Conservation (phyloP, 2,329 filamentous ascomycete species). For the Juglanconis sp. region DNA sequence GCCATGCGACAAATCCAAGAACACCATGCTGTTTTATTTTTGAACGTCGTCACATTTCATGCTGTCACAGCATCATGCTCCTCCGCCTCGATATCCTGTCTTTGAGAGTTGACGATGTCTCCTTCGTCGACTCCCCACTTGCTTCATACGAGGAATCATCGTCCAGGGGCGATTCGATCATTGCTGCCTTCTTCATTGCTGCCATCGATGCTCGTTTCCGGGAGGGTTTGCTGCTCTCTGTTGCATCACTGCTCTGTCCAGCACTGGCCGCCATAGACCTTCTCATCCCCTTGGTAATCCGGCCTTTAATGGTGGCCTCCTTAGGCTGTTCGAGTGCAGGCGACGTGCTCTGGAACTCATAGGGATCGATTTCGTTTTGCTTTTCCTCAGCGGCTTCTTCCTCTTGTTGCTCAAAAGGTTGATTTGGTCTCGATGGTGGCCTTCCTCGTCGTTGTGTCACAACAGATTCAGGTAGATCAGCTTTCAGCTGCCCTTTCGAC, state of each 20-base stretch:
- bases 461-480: constrained; percentile 30
- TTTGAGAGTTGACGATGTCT: constrained; percentile 10
- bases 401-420: constrained; percentile 6
- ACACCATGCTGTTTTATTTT: neutral
- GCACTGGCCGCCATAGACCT: constrained; percentile 24
- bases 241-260: constrained; percentile 11
- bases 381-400: neutral
- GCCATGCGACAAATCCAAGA: neutral
- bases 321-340: constrained; percentile 27
- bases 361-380: constrained; percentile 39
- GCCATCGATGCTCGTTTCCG: constrained; percentile 44
- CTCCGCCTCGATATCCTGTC: constrained; percentile 44
- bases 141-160: constrained; percentile 27
- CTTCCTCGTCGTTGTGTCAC: constrained; percentile 40
- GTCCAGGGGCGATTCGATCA: constrained; percentile 27
- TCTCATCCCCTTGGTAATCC: constrained; percentile 26
- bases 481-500: constrained; percentile 31
- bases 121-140: constrained; percentile 25
- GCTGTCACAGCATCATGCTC: constrained; percentile 52
- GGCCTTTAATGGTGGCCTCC: constrained; percentile 23
- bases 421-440: constrained; percentile 28
- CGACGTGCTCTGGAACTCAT: constrained; percentile 52
- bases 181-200: constrained; percentile 31
- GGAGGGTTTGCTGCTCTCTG: constrained; percentile 23
- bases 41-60: constrained; percentile 31